Percentiles rank a stretch among this genome's conserved stretches.
phyloP scores from a whole-genome alignment of 2,329 filamentous ascomycete genomes.

The Ascochyta pisi region DNA sequence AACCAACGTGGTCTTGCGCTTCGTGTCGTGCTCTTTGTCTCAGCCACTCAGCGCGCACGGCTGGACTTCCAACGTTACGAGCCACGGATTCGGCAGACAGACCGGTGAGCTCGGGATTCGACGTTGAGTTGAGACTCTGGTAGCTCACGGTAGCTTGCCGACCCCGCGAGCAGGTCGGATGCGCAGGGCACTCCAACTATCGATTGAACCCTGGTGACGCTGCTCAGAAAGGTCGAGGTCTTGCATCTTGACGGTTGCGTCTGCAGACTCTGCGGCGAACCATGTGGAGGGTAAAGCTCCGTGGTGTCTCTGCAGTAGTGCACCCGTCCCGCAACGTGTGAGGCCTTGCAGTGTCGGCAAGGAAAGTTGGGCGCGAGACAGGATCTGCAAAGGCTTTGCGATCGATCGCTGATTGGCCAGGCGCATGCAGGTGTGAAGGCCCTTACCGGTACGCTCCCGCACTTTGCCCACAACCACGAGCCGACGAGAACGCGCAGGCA shows the following conservation, averaged over 20 bases:
- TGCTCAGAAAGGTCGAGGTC: conserved; percentile 5
- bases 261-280: background rate
- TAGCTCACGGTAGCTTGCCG: conserved; percentile 10
- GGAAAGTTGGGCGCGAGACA: too few relatives aligned
- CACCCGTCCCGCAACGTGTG: too few relatives aligned
- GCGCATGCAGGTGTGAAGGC: conserved; percentile 1
- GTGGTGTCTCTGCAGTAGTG: too few relatives aligned
- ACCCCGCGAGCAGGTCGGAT: background rate
- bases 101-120: background rate
- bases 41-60: conserved; percentile 11
- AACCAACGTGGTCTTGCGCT: conserved; percentile 15
- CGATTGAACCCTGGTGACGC: background rate
- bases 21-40: conserved; percentile 10
- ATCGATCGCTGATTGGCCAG: background rate
- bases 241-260: background rate
- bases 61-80: conserved; percentile 1
- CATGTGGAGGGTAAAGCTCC: too few relatives aligned
- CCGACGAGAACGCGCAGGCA: background rate
- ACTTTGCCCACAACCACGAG: background rate
- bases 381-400: too few relatives aligned
- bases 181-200: background rate
- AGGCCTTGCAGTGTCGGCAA: too few relatives aligned
- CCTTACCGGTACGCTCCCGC: conserved; percentile 9
- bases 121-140: background rate
- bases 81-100: background rate